Base-by-base conservation (phyloP, 2,329 filamentous ascomycete species). In the Incumbomyces delicatus region DNA sequence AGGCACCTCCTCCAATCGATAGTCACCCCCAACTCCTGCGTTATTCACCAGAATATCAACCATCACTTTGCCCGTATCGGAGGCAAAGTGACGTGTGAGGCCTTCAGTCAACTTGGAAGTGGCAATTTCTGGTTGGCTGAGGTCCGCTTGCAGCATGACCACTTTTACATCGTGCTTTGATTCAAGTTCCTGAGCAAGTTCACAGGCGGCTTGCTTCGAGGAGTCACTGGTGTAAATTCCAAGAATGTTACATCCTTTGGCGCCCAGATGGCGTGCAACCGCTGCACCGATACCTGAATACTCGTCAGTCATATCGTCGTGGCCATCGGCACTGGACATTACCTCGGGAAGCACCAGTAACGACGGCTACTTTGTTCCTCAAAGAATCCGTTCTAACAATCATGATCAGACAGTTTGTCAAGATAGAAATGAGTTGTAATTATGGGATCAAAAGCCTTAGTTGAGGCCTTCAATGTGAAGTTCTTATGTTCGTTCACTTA, bases 151-250 rank as follows among this genome's bases (percentile, higher is more conserved):
- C 2, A 88, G 73, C 32, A 74, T 62, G 13, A 82, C 61, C 48
- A 78, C 77, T 50, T 71, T 70, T 58, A 89, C 72, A 40, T 68
- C 70, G 68, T 88, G 71, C 32, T 72, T 66, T 14, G 66, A 57
- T 38, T 72, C 58, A 3, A 90, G 74, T 13, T 71, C 61, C 18
- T 67, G 55, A 55, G 77, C 77, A 37, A 84, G 72, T 13, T 72
- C 65, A 46, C 71, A 63, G 27, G 76, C 77, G 30, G 62, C 66
- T 31, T 69, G 56, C 27, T 69, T 66, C 1, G 80, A 84, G 12
- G 72, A 76, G 53, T 77, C 70, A 34, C 78, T 81, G 6, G 81
- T 85, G 69, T 84, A 87, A 67, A 83, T 83, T 48, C 88, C 70
- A 35, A 87, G 69, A 3, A 88, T 65, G 41, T 78, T 76, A 66